A percentile compares a stretch with the other conserved stretches of the same genome.
Evolutionary conservation across 75 land plant species (phyloP).

Genomic region (Chamaecyparis obtusa): DNA sequence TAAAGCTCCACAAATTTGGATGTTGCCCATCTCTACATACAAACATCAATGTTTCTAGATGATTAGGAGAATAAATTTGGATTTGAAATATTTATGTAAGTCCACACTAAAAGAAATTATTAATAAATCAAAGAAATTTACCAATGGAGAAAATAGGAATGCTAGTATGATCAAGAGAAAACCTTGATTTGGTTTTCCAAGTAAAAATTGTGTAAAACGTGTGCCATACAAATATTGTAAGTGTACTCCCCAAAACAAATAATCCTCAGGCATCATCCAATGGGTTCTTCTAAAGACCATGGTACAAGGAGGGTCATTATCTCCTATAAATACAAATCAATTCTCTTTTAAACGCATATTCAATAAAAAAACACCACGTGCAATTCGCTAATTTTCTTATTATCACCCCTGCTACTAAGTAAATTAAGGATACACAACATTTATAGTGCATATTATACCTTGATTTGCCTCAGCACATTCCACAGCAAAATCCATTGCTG

Average conservation of each 20-base stretch:
- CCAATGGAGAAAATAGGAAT: constrained; percentile 48
- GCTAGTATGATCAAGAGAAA: constrained; percentile 25
- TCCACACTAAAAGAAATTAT: not conserved
- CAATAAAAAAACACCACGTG: not conserved
- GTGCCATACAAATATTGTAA: constrained; percentile 54
- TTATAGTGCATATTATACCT: constrained; percentile 34
- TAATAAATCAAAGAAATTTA: constrained; percentile 10
- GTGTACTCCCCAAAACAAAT: constrained; percentile 53
- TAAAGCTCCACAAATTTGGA: constrained; percentile 71
- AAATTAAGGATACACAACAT: not conserved
- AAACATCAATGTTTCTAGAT: not conserved
- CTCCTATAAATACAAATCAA: constrained; percentile 22
- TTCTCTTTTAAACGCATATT: not conserved
- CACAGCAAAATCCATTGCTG: constrained; percentile 67
- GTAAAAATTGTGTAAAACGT: constrained; percentile 53
- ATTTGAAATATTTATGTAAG: not conserved
- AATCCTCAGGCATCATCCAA: constrained; percentile 59
- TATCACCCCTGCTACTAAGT: not conserved
- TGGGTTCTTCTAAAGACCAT: constrained; percentile 67
- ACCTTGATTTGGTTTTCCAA: constrained; percentile 56
- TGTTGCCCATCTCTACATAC: constrained; percentile 44
- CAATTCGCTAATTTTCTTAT: not conserved
- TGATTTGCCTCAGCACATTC: constrained; percentile 81
- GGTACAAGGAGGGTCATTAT: constrained; percentile 68
- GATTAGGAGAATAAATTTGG: not conserved